Base-by-base conservation (phyloP, 345 rosid genomes). In the Pistacia integerrima region DNA sequence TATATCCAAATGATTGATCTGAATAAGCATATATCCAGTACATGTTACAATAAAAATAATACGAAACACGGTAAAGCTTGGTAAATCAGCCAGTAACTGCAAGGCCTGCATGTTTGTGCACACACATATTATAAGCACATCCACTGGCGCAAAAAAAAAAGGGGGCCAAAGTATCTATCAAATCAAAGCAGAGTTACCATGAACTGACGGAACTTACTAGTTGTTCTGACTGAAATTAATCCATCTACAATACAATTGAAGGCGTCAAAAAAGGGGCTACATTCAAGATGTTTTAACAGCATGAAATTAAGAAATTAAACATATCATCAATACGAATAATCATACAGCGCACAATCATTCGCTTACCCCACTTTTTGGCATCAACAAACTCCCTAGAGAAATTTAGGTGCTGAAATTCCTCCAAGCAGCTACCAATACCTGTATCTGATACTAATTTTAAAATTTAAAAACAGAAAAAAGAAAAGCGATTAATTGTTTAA, bases 371-470 rank as follows among this genome's bases (percentile, higher is more conserved):
- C 52, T 84, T 85, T 73, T 84, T 85, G 0, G 58, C 76, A 64
- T 82, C 81, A 61, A 71, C 70, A 72, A 80, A 78, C 54, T 73
- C 82, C 18, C 33, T 75, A 5, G 75, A 22, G 76, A 76, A 83
- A 52, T 68, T 86, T 11, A 91, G 77, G 80, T 78, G 73, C 74
- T 78, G 88, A 79, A 89, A 93, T 76, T 87, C 97, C 72, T 85
- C 92, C 85, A 87, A 80, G 46, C 80, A 80, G 82, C 90, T 87
- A 57, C 94, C 93, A 2, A 78, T 70, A 2, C 94, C 98, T 0
- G 98, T 94, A 77, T 93, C 98, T 33, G 98, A 74, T 75, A 94
- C 98, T 93, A 78, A 65, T 66, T 66, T 54, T 54, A 5, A 54
- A 13, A 13, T 54, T 12, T 2, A 57, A 16, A 55, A 55, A 36